Percentiles rank a stretch among this genome's conserved stretches.
Evolutionary conservation across 306 rosid genomes (phyloP).

Genomic region (Cicer judaicum): DNA sequence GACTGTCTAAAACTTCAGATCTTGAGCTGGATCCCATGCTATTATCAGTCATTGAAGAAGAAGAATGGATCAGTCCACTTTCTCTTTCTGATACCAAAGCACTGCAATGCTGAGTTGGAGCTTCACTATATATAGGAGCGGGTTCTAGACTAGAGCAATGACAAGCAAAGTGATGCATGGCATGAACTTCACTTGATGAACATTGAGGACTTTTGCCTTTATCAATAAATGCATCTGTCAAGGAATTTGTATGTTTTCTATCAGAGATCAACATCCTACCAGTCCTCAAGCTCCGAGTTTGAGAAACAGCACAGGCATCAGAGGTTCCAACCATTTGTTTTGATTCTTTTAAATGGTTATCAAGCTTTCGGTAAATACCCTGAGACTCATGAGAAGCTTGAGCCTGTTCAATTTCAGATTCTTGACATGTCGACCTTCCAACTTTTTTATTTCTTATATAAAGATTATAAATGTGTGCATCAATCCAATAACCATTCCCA

Average conservation of each 20-base stretch:
- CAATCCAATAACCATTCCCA: conserved; percentile 78
- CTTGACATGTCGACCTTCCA: conserved; percentile 47
- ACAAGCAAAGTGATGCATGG: conserved; percentile 58
- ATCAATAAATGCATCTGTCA: conserved; percentile 43
- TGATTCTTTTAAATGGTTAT: conserved; percentile 34
- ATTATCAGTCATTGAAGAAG: conserved; percentile 48
- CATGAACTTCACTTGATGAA: conserved; percentile 50
- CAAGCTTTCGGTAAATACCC: conserved; percentile 44
- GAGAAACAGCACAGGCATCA: conserved; percentile 49
- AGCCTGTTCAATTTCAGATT: conserved; percentile 45
- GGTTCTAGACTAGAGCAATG: conserved; percentile 65
- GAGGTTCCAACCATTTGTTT: conserved; percentile 42
- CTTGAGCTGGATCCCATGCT: conserved; percentile 51
- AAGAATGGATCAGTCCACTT: conserved; percentile 32
- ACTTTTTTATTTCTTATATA: conserved; percentile 40
- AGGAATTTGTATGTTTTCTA: conserved; percentile 44
- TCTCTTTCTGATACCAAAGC: conserved; percentile 42
- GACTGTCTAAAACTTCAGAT: conserved; percentile 31
- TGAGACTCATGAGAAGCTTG: conserved; percentile 30
- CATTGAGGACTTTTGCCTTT: conserved; percentile 49
- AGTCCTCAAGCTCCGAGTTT: conserved; percentile 47
- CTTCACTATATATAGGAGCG: conserved; percentile 59
- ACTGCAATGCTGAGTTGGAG: conserved; percentile 50
- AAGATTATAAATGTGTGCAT: conserved; percentile 50
- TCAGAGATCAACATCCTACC: conserved; percentile 47